These are phyloP conservation scores for Chalaropsis thielavioides DNA, from an alignment of 2,329 filamentous ascomycete species.

Conservation along the genomic window DNA sequence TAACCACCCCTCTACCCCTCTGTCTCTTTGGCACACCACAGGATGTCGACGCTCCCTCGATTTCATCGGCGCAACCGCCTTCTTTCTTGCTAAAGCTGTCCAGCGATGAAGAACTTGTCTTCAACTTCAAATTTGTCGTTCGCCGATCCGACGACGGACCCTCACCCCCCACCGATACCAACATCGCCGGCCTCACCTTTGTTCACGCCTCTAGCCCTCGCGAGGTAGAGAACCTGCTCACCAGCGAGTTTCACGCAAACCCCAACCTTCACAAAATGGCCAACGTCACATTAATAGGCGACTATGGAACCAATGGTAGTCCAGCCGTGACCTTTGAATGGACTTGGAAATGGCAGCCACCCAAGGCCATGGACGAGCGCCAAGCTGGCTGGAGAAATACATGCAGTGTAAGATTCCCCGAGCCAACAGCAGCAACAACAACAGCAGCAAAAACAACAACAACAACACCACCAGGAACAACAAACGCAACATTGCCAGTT, in stretches of 20 bases:
- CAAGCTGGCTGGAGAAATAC: slow-evolving; percentile 90
- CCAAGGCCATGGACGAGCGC: slow-evolving; percentile 64
- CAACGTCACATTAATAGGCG: slow-evolving; percentile 89
- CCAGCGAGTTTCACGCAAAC: slow-evolving; percentile 89
- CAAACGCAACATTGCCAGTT: too few species aligned
- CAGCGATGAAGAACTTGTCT: slow-evolving; percentile 83
- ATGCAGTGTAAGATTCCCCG: slow-evolving; percentile 53
- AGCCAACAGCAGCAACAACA: neutral
- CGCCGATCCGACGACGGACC: slow-evolving; percentile 40
- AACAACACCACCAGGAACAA: neutral
- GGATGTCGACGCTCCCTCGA: neutral
- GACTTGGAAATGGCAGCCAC: slow-evolving; percentile 94
- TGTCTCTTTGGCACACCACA: neutral
- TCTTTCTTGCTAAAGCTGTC: slow-evolving; percentile 68
- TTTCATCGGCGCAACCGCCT: neutral
- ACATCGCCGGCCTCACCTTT: slow-evolving; percentile 79
- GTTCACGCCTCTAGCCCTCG: slow-evolving; percentile 72
- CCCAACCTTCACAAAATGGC: slow-evolving; percentile 95
- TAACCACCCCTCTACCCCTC: neutral
- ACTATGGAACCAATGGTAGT: slow-evolving; percentile 72
- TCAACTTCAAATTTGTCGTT: slow-evolving; percentile 84
- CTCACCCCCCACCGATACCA: slow-evolving; percentile 47
- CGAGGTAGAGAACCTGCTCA: slow-evolving; percentile 88
- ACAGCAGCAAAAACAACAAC: neutral
- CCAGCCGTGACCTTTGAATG: slow-evolving; percentile 80